phyloP scores from a whole-genome alignment of 1,284 basidiomycete genomes.

The Anthracocystis setariae region DNA sequence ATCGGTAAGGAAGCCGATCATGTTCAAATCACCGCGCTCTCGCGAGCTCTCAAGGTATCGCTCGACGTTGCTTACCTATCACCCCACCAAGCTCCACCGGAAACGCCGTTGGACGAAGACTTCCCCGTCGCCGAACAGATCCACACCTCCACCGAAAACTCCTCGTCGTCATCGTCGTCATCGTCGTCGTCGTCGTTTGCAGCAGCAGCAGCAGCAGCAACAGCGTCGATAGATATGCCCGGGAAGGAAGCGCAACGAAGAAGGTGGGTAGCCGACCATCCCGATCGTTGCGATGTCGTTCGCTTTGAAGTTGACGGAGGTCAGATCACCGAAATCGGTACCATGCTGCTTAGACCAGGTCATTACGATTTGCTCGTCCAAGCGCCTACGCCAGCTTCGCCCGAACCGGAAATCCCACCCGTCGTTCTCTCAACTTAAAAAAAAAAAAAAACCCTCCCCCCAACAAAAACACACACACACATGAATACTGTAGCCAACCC shows the following conservation, averaged over 20 bases:
- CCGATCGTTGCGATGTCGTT: constrained; percentile 54
- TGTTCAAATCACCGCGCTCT: constrained; percentile 61
- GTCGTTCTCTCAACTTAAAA: constrained; percentile 15
- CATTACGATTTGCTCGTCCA: constrained; percentile 58
- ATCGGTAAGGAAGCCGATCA: constrained; percentile 65
- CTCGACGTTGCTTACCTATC: constrained; percentile 62
- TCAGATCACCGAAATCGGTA: constrained; percentile 55
- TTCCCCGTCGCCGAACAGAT: constrained; percentile 22
- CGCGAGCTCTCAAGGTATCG: constrained; percentile 49
- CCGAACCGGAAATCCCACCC: constrained; percentile 50
- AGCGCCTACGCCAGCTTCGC: constrained; percentile 46
- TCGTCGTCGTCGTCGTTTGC: too few species aligned
- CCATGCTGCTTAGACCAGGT: constrained; percentile 51
- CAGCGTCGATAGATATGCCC: constrained; percentile 36
- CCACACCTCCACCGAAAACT: constrained; percentile 8
- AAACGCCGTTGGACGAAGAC: constrained; percentile 40
- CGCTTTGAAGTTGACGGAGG: constrained; percentile 56
- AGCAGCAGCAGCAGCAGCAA: not conserved
- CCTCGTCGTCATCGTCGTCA: too few species aligned
- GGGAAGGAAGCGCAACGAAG: constrained; percentile 26
- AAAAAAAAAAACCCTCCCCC: too few species aligned
- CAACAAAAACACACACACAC: too few species aligned
- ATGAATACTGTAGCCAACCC: too few species aligned
- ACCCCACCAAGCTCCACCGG: constrained; percentile 43
- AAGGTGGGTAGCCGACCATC: constrained; percentile 25